Conservation (phyloP, 2,329 filamentous ascomycete species). For the Penicillium sp. region DNA sequence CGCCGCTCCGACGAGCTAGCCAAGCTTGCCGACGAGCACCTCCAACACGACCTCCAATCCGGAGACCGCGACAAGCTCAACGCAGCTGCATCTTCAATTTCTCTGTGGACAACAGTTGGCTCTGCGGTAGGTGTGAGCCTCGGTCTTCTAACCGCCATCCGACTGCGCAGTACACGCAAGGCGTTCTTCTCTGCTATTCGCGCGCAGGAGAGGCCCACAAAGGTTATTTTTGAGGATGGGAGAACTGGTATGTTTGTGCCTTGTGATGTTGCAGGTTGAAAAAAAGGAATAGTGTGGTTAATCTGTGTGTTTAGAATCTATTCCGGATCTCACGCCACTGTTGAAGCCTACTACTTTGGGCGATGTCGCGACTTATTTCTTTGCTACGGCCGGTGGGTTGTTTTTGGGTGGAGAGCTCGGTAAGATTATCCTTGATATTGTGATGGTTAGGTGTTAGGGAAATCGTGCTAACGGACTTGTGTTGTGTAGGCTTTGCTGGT, state of each 20-base stretch:
- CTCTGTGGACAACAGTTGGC: constrained; percentile 56
- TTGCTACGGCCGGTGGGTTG: constrained; percentile 61
- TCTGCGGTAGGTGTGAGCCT: constrained; percentile 60
- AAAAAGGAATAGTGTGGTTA: neutral
- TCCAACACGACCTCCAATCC: constrained; percentile 57
- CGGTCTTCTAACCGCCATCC: constrained; percentile 57
- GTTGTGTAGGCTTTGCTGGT: constrained; percentile 50
- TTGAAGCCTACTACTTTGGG: constrained; percentile 58
- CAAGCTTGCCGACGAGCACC: constrained; percentile 57
- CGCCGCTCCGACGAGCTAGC: constrained; percentile 51
- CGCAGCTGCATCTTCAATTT: constrained; percentile 55
- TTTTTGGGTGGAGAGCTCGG: constrained; percentile 62
- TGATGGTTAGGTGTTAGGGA: neutral
- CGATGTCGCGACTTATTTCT: constrained; percentile 61
- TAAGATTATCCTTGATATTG: constrained; percentile 6
- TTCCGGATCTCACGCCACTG: constrained; percentile 60
- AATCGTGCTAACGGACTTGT: neutral
- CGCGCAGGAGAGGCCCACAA: constrained; percentile 59
- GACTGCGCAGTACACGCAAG: constrained; percentile 55
- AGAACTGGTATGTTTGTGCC: constrained; percentile 49
- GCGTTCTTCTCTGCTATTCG: constrained; percentile 63
- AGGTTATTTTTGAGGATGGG: constrained; percentile 62
- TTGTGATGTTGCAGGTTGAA: neutral
- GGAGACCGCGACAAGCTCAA: constrained; percentile 59
- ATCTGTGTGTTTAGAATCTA: constrained; percentile 46